Conservation (phyloP, 1,284 basidiomycete genomes). For the Trichosporon sp. region DNA sequence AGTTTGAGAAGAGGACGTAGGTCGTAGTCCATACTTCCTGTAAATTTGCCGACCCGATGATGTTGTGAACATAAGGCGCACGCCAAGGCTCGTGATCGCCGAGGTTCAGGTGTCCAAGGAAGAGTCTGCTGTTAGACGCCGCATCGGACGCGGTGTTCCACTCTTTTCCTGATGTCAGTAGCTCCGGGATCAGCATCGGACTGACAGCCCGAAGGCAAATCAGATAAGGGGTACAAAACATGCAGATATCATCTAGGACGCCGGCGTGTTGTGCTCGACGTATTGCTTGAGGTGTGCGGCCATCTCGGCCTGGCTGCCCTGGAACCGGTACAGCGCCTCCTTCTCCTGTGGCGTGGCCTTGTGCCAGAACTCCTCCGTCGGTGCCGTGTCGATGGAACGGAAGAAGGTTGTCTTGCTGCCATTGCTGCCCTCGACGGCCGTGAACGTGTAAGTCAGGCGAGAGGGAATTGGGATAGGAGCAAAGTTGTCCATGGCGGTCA, state of each 20-base stretch:
- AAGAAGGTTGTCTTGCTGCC: background rate
- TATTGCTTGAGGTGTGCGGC: constrained; percentile 4
- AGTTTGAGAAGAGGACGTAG: background rate
- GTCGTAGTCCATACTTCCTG: too few relatives aligned
- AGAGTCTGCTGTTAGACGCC: background rate
- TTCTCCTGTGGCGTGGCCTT: background rate
- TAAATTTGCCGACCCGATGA: background rate
- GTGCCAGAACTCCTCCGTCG: constrained; percentile 7
- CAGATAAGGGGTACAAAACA: background rate
- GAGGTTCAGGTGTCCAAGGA: background rate
- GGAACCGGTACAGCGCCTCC: constrained; percentile 11
- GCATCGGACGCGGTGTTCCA: background rate
- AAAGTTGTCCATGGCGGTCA: background rate
- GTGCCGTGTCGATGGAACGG: background rate
- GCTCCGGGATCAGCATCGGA: background rate
- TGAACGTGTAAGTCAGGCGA: background rate
- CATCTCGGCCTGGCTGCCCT: constrained; percentile 1
- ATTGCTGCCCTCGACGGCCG: background rate
- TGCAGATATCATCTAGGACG: background rate
- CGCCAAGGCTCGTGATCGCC: background rate
- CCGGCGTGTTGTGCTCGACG: constrained; percentile 3
- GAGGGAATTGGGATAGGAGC: background rate
- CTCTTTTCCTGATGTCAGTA: background rate
- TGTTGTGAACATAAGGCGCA: background rate
- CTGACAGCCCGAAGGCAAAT: background rate